Conservation (phyloP, 148 eudicot species). For the Chenopodium album region DNA sequence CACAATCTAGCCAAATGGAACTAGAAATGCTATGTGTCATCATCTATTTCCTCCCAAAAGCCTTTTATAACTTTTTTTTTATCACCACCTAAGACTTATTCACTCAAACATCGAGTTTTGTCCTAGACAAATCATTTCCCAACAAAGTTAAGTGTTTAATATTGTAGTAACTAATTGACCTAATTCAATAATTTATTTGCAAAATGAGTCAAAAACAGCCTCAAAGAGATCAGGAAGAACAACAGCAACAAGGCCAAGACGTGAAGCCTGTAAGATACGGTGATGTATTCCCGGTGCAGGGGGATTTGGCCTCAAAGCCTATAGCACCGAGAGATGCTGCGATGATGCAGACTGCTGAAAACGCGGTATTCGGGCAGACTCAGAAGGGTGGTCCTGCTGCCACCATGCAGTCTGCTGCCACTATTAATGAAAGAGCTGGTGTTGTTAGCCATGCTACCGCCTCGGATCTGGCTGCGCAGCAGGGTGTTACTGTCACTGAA, state of each 20-base stretch:
- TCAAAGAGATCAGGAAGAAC: background rate
- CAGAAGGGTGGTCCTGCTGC: conserved; percentile 60
- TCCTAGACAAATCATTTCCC: too few relatives aligned
- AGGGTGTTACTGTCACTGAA: conserved; percentile 54
- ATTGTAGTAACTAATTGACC: too few relatives aligned
- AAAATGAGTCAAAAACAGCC: conserved; percentile 57
- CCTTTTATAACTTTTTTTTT: too few relatives aligned
- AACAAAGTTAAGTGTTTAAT: too few relatives aligned
- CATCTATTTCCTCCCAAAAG: too few relatives aligned
- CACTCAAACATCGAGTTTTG: too few relatives aligned
- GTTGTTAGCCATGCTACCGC: conserved; percentile 42
- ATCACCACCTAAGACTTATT: too few relatives aligned
- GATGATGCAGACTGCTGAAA: conserved; percentile 68
- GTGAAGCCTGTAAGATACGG: conserved; percentile 61
- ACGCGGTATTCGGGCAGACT: conserved; percentile 40
- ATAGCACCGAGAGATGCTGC: conserved; percentile 65
- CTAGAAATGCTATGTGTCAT: too few relatives aligned
- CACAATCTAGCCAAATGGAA: too few relatives aligned
- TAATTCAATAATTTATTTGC: too few relatives aligned
- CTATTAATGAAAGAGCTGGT: conserved; percentile 54
- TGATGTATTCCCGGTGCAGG: conserved; percentile 60
- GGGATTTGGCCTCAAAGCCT: conserved; percentile 52
- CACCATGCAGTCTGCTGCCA: conserved; percentile 61
- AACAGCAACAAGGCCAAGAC: background rate
- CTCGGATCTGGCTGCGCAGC: conserved; percentile 29